A percentile compares a stretch with the other conserved stretches of the same genome.
Evolutionary conservation across 805 yeast genomes (phyloP).

Genomic region (Teunomyces panamensis): DNA sequence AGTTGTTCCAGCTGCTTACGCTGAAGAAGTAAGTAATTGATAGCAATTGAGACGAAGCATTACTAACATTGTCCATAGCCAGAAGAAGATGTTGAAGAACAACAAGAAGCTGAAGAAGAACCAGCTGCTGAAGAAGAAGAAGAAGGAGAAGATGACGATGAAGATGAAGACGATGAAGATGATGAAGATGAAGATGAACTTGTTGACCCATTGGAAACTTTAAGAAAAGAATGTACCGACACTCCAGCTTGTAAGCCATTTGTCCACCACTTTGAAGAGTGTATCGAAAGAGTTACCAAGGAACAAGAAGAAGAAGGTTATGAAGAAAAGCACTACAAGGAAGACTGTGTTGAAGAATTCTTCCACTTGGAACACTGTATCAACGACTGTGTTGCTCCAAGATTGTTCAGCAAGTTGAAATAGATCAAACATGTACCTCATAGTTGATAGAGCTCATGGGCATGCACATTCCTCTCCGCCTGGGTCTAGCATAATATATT

Average conservation of each 20-base stretch:
- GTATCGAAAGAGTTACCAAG: slow-evolving; percentile 91
- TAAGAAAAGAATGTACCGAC: slow-evolving; percentile 60
- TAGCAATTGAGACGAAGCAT: neutral
- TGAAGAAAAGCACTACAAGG: slow-evolving; percentile 77
- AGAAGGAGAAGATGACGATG: slow-evolving; percentile 45
- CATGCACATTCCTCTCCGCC: slow-evolving; percentile 1
- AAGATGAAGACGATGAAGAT: slow-evolving; percentile 57
- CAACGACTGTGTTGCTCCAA: slow-evolving; percentile 89
- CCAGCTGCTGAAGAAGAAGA: slow-evolving; percentile 33
- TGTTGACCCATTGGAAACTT: slow-evolving; percentile 42
- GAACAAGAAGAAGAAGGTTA: slow-evolving; percentile 83
- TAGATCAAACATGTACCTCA: slow-evolving; percentile 30
- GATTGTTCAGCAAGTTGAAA: slow-evolving; percentile 81
- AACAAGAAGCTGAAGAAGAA: slow-evolving; percentile 22
- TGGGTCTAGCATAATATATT: slow-evolving; percentile 2
- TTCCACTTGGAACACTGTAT: slow-evolving; percentile 95
- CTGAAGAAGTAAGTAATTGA: slow-evolving; percentile 57
- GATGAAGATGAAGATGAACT: slow-evolving; percentile 70
- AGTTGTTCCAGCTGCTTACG: slow-evolving; percentile 78
- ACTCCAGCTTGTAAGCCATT: slow-evolving; percentile 65
- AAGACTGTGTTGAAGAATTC: slow-evolving; percentile 97
- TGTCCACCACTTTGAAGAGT: slow-evolving; percentile 89
- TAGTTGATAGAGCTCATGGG: slow-evolving; percentile 2
- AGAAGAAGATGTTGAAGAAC: slow-evolving; percentile 23
- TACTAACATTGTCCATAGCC: slow-evolving; percentile 22